Percentiles rank a stretch among this genome's conserved stretches.
Conservation (phyloP, 129 eudicot species). For the Centella asiatica region DNA sequence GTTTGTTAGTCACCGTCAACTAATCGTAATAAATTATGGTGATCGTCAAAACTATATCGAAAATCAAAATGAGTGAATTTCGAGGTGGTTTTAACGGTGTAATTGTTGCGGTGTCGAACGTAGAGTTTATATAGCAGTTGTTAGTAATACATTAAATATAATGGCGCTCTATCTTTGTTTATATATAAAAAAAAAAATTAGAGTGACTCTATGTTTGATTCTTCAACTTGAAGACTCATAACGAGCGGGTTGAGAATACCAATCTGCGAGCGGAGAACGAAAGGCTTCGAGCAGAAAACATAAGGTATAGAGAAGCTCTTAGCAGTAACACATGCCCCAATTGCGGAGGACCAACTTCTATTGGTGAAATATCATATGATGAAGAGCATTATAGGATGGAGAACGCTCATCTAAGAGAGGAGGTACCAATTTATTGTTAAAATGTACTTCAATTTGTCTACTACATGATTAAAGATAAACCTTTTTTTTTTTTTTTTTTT, state of each 20-base stretch:
- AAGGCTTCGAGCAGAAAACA: constrained; percentile 54
- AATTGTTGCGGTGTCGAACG: too few relatives aligned
- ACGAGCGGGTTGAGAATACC: constrained; percentile 54
- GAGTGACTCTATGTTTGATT: background rate
- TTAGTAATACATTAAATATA: too few relatives aligned
- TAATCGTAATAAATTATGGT: too few relatives aligned
- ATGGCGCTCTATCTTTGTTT: too few relatives aligned
- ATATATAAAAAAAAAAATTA: too few relatives aligned
- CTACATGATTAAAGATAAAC: too few relatives aligned
- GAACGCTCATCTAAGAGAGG: constrained; percentile 49
- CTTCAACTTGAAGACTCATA: constrained; percentile 38
- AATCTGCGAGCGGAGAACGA: constrained; percentile 50
- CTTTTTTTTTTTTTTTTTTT: background rate
- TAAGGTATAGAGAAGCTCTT: constrained; percentile 43
- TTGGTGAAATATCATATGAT: constrained; percentile 51
- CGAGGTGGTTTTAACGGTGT: too few relatives aligned
- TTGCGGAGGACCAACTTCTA: constrained; percentile 59
- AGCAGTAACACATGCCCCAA: constrained; percentile 42
- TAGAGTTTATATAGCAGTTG: too few relatives aligned
- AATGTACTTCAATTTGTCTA: too few relatives aligned
- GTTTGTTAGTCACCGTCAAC: too few relatives aligned
- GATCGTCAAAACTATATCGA: too few relatives aligned
- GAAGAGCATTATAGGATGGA: constrained; percentile 53
- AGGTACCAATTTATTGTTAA: constrained; percentile 24
- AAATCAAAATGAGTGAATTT: too few relatives aligned